These are phyloP conservation scores for Wickerhamiella allomyrinae DNA, from an alignment of 805 yeast genomes.

Conservation along the genomic window DNA sequence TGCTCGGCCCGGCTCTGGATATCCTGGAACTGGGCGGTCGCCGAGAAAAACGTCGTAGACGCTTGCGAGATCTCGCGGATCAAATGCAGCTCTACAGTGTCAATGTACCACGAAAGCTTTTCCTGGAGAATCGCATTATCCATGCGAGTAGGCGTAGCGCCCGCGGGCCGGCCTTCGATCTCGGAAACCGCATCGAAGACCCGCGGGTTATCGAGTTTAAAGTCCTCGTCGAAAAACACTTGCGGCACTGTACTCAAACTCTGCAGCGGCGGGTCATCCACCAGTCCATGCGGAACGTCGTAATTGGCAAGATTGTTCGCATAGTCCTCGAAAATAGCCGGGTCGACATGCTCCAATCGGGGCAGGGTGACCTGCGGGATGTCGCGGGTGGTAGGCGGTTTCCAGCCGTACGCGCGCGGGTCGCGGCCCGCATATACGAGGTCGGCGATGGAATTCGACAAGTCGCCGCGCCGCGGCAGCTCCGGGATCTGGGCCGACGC, in stretches of 20 bases:
- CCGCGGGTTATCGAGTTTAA: conserved; percentile 79
- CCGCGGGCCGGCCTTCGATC: conserved; percentile 24
- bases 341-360: conserved; percentile 34
- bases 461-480: background rate
- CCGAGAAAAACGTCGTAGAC: conserved; percentile 70
- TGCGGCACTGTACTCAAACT: conserved; percentile 41
- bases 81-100: conserved; percentile 66
- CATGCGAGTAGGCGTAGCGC: conserved; percentile 1
- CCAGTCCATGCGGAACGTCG: background rate
- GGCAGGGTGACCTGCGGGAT: conserved; percentile 69
- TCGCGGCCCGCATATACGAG: conserved; percentile 37
- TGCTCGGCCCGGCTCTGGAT: conserved; percentile 30
- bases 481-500: background rate
- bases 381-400: conserved; percentile 58
- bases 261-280: conserved; percentile 4
- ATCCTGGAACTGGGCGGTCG: conserved; percentile 61
- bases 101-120: conserved; percentile 66
- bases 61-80: conserved; percentile 74
- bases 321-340: conserved; percentile 32
- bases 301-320: conserved; percentile 30
- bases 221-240: conserved; percentile 51
- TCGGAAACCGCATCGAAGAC: conserved; percentile 63
- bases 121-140: conserved; percentile 44
- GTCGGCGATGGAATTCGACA: conserved; percentile 61
- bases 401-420: conserved; percentile 30